Evolutionary conservation across 257 asterid genomes (phyloP), one percentile per base, ranked within the genome.

Genomic region (Nicotiana obtusifolia): DNA sequence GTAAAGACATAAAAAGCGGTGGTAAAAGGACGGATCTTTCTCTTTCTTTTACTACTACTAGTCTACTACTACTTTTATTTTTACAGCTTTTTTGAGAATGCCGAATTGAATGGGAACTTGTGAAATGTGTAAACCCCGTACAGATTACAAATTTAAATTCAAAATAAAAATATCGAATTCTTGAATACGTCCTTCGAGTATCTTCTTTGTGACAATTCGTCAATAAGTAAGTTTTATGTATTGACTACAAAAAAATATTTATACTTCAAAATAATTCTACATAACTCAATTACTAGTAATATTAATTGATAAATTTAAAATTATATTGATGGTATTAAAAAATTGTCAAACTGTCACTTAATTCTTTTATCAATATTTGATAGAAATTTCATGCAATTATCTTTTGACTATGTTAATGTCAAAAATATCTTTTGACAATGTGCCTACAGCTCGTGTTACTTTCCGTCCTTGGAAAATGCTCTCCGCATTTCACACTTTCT

Each of bases 1-100:
- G 83, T 78, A 49, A 81, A 82, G 86, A 82, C 81, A 80, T 82
- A 83, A 86, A 84, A 86, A 86, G 90, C 67, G 85, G 81, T 64
- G 80, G 84, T 16, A 69, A 66, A 67, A 37, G 68, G 77, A 61
- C 68, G 82, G 54, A 13, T 54, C 26, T 83, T 80, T 62, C 71
- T 59, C 47, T 24, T 16, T 44, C 78, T 80, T 73, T n/a, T n/a
- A n/a, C n/a, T n/a, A n/a, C n/a, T n/a, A n/a, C n/a, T n/a, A n/a
- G n/a, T n/a, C n/a, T n/a, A n/a, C n/a, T n/a, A n/a, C n/a, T n/a
- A n/a, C n/a, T n/a, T n/a, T 2, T 4, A 3, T 10, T 77, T 84
- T 82, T 77, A 82, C 84, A 81, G 86, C 84, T 80, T 88, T 80
- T 87, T 84, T 84, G 83, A 67, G 52, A 82, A 84, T 57, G 20